A percentile compares a stretch with the other conserved stretches of the same genome.
Conservation (phyloP, 257 asterid species). For the Fraxinus quadrangulata region DNA sequence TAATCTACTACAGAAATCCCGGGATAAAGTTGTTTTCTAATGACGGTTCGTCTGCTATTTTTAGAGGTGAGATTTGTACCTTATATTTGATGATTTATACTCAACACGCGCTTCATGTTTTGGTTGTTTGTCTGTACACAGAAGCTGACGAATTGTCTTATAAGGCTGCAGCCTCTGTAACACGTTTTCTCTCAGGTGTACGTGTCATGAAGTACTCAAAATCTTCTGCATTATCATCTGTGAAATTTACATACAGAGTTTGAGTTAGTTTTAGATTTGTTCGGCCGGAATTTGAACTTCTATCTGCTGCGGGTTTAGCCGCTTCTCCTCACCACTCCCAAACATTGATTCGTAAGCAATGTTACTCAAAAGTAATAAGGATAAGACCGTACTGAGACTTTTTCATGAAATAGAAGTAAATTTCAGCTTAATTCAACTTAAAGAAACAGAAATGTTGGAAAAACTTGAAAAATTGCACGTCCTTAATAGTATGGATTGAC, state of each 20-base stretch:
- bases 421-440: too few relatives aligned
- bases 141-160: constrained; percentile 34
- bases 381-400: not conserved
- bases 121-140: constrained; percentile 30
- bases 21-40: constrained; percentile 30
- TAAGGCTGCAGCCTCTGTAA: constrained; percentile 20
- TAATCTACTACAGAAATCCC: constrained; percentile 31
- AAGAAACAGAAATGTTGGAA: too few relatives aligned
- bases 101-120: constrained; percentile 32
- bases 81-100: constrained; percentile 18
- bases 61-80: constrained; percentile 41
- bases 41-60: constrained; percentile 35
- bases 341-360: too few relatives aligned
- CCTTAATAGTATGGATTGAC: too few relatives aligned
- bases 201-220: constrained; percentile 11
- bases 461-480: too few relatives aligned
- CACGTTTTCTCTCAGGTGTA: constrained; percentile 32
- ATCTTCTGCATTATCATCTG: not conserved
- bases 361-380: too few relatives aligned
- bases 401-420: too few relatives aligned
- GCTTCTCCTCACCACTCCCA: not conserved
- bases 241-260: not conserved
- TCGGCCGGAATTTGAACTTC: not conserved
- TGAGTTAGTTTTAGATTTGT: not conserved
- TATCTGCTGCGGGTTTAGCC: not conserved